Evolutionary conservation across 345 rosid genomes (phyloP), one percentile per base, ranked within the genome.

Genomic region (Alliaria petiolata): DNA sequence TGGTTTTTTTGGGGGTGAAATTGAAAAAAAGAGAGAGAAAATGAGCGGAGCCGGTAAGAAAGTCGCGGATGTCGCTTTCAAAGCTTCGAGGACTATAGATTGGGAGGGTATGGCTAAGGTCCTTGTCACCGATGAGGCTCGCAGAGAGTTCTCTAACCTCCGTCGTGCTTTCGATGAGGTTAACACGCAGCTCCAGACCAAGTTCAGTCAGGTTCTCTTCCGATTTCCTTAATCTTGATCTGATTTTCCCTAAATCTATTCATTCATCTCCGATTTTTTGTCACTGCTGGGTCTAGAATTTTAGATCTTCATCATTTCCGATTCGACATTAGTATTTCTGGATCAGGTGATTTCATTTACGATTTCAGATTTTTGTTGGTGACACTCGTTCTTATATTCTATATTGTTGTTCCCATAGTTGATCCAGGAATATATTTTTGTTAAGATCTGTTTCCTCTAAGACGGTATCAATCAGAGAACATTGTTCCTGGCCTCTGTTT

Each of bases 71-170:
- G 91, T 87, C 33, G 98, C 96, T 8, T 86, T 92, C 82, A 92
- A 95, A 82, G 98, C 98, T 8, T 85, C 95, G 13, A 88, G 43
- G 76, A 83, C 74, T 71, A 89, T 95, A 15, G 96, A 92, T 61
- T 95, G 98, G 99, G 96, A 92, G 0, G 97, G 96, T 42, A 92
- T 95, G 97, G 89, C 96, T 8, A 92, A 87, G 85, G 86, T 92
- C 50, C 58, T 95, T 11, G 98, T 92, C 77, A 79, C 97, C 80
- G 95, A 88, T 26, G 96, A 88, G 79, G 99, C 99, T 65, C 96
- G 95, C 77, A 88, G 85, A 81, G 99, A 95, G 85, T 95, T 92
- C 84, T 77, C 86, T 80, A 75, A 71, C 7, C 99, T 95, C 67
- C 97, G 97, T 53, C 97, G 97, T 74, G 84, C 96, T 63, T 95